A percentile compares a stretch with the other conserved stretches of the same genome.
phyloP scores from a whole-genome alignment of 2,329 filamentous ascomycete genomes.

The Huntiella bhutanensis region DNA sequence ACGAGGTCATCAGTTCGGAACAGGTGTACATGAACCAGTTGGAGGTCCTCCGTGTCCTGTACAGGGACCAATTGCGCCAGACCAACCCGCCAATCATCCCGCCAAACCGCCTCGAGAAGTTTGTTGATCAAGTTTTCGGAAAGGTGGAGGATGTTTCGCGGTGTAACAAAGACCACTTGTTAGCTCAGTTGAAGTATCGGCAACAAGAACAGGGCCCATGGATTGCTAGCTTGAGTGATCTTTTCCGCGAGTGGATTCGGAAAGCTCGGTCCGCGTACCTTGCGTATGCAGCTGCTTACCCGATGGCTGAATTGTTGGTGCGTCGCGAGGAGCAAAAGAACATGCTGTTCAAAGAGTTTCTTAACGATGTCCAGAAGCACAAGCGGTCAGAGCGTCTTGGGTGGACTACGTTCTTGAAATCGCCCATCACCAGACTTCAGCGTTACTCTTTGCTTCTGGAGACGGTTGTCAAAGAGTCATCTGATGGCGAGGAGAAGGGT shows the following conservation, averaged over 20 bases:
- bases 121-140: conserved; percentile 73
- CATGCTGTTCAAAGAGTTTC: conserved; percentile 65
- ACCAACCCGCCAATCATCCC: conserved; percentile 66
- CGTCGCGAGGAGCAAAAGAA: conserved; percentile 73
- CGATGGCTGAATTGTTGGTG: conserved; percentile 63
- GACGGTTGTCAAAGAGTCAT: conserved; percentile 63
- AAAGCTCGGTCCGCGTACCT: conserved; percentile 81
- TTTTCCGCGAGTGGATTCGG: conserved; percentile 95
- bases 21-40: conserved; percentile 80
- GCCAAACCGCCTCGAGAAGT: conserved; percentile 58
- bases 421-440: conserved; percentile 81
- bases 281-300: conserved; percentile 78
- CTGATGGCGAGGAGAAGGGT: conserved; percentile 74
- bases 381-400: conserved; percentile 65
- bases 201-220: conserved; percentile 94
- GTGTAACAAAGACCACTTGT: conserved; percentile 79
- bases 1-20: conserved; percentile 88
- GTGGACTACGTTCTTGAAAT: conserved; percentile 89
- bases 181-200: conserved; percentile 88
- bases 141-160: conserved; percentile 74
- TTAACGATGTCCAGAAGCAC: conserved; percentile 62
- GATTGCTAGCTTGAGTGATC: conserved; percentile 84
- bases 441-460: conserved; percentile 69
- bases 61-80: conserved; percentile 58
- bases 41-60: conserved; percentile 67